Percentiles rank a stretch among this genome's conserved stretches.
Conservation (phyloP, 164 flowering plant genomes). For the Macadamia tetraphylla region DNA sequence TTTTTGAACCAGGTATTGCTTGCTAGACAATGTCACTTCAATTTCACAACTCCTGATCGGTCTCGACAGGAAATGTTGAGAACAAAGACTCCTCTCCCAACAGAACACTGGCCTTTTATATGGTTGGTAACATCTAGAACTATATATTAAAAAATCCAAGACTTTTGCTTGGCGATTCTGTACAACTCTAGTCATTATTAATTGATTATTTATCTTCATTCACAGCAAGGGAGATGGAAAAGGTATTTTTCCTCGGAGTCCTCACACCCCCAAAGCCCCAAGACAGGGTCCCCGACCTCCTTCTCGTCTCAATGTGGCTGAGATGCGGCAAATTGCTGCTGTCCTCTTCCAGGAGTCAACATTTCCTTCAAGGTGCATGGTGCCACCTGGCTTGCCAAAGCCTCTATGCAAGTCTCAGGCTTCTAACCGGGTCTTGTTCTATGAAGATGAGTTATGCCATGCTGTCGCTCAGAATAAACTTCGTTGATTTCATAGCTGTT, state of each 20-base stretch:
- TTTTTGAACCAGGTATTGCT: conserved; percentile 45
- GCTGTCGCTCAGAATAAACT: conserved; percentile 97
- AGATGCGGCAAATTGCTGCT: conserved; percentile 69
- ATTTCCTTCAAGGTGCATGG: conserved; percentile 48
- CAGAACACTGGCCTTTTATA: conserved; percentile 80
- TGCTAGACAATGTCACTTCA: conserved; percentile 76
- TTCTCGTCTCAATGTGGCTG: conserved; percentile 50
- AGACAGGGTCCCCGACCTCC: conserved; percentile 76
- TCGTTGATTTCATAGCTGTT: conserved; percentile 30
- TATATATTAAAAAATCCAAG: background rate
- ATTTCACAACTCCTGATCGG: conserved; percentile 93
- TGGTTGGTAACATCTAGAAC: conserved; percentile 28
- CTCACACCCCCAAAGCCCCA: conserved; percentile 85
- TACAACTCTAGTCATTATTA: background rate
- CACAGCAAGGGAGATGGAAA: conserved; percentile 66
- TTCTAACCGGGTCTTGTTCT: conserved; percentile 77
- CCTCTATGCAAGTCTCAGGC: conserved; percentile 65
- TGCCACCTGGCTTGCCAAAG: conserved; percentile 54
- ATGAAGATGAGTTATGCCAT: conserved; percentile 89
- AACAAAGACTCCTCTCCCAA: conserved; percentile 66
- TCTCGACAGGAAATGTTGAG: conserved; percentile 78
- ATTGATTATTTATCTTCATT: background rate
- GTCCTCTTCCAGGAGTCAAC: conserved; percentile 74
- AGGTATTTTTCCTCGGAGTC: conserved; percentile 34
- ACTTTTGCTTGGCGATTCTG: background rate